Conservation (phyloP, 2,329 filamentous ascomycete species). For the Nigrospora sphaerica region DNA sequence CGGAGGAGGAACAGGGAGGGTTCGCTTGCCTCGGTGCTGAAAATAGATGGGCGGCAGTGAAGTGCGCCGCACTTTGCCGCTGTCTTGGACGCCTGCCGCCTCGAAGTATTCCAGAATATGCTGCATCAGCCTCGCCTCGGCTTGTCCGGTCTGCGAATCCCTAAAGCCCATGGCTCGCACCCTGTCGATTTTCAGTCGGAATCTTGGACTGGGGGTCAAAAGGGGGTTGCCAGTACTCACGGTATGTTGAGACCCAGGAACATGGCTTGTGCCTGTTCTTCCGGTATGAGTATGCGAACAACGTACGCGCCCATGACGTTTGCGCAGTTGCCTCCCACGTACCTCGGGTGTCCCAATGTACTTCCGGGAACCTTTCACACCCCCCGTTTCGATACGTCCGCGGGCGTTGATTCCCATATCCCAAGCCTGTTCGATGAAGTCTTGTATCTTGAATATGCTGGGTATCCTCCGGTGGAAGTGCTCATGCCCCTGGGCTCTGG, state of each 20-base stretch:
- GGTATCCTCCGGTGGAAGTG: conserved; percentile 58
- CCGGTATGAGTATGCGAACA: not conserved
- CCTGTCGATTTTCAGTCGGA: not conserved
- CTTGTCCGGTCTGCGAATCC: conserved; percentile 44
- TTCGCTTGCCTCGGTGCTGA: conserved; percentile 62
- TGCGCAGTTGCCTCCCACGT: conserved; percentile 10
- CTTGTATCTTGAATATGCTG: conserved; percentile 74
- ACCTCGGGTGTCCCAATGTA: conserved; percentile 93
- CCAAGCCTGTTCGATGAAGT: conserved; percentile 84
- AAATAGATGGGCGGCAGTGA: conserved; percentile 79
- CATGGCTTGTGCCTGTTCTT: conserved; percentile 66
- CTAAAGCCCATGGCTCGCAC: conserved; percentile 26
- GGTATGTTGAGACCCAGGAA: conserved; percentile 63
- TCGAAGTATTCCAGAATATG: conserved; percentile 71
- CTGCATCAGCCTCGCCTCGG: conserved; percentile 52
- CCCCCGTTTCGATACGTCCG: conserved; percentile 75
- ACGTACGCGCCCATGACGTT: not conserved
- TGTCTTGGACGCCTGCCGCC: conserved; percentile 37
- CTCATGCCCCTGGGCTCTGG: conserved; percentile 47
- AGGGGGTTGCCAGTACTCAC: conserved; percentile 31
- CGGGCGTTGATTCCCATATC: conserved; percentile 72
- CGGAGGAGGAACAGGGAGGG: not conserved
- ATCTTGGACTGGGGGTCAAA: not conserved
- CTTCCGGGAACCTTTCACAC: conserved; percentile 81
- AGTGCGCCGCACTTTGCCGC: conserved; percentile 63